These are phyloP conservation scores for Diaporthe vexans DNA, from an alignment of 2,329 filamentous ascomycete species.

Conservation along the genomic window DNA sequence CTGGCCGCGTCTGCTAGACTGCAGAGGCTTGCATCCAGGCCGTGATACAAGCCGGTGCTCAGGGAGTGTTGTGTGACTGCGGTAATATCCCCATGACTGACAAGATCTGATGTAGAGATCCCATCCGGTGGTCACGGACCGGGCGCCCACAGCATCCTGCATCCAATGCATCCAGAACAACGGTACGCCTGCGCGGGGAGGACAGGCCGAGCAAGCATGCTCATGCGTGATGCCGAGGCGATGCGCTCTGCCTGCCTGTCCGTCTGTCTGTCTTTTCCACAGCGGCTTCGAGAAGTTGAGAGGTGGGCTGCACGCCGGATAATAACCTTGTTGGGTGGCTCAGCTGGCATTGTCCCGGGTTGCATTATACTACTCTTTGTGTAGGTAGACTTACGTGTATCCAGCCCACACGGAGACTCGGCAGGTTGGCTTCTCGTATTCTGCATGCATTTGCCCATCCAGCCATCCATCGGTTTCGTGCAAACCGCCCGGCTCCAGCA, in stretches of 20 bases:
- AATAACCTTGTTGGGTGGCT: neutral
- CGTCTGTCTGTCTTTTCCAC: too few species aligned
- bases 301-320: neutral
- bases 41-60: neutral
- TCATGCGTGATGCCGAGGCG: neutral
- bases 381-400: neutral
- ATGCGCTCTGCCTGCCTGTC: too few species aligned
- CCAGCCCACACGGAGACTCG: neutral
- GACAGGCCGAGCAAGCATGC: neutral
- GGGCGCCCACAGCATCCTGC: constrained; percentile 20
- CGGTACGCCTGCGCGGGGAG: constrained; percentile 12
- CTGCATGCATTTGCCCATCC: too few species aligned
- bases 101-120: constrained; percentile 21
- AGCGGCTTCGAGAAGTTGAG: too few species aligned
- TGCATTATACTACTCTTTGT: neutral
- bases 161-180: neutral
- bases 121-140: neutral
- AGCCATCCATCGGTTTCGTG: neutral
- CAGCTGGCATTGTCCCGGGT: constrained; percentile 1
- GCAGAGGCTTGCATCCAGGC: constrained; percentile 7
- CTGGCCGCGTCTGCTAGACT: constrained; percentile 16
- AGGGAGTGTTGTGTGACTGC: constrained; percentile 10
- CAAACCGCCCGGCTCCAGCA: neutral
- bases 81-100: constrained; percentile 23
- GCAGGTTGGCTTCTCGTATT: constrained; percentile 19